Evolutionary conservation across 1,284 basidiomycete species (phyloP), one percentile per base, ranked within the genome.

Genomic region (Moesziomyces sp.): DNA sequence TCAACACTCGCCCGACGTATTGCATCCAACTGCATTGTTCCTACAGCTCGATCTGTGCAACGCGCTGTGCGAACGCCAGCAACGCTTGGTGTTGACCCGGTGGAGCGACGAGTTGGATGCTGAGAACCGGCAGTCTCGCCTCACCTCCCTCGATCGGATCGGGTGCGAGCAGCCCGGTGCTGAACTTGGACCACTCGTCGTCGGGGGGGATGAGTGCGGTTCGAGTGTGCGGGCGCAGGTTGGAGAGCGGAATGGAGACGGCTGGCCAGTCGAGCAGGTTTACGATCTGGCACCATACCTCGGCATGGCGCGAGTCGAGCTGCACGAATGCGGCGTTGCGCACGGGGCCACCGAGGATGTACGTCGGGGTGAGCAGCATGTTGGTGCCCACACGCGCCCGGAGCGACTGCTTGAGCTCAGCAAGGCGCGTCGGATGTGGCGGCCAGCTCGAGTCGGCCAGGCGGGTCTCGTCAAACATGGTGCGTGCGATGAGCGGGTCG

Each of bases 211-310:
- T 43, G 23, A 54, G 38, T 26, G 46, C 21, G 2, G 43, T 18
- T 6, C 56, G 19, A 5, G 34, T n/a, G 0, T 21, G 14, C 0
- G 21, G 3, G 3, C 35, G 23, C 1, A 68, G 28, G 11, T 43
- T 18, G 0, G 30, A 5, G n/a, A 69, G 46, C 16, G 66, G 58
- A 19, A 74, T 35, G 3, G 61, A 56, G 30, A 74, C 44, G 19
- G 58, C 35, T 2, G 71, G 71, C 61, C 60, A 69, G 46, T 74
- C 71, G 44, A 74, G 50, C 10, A 74, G 52, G 35, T 69, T 74
- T 35, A 74, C 51, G 19, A 69, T 43, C 40, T 69, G 54, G 40
- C 71, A 74, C 71, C 71, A 74, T 28, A 59, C 35, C 18, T 74
- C 71, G 43, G 51, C 57, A 2, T 40, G 26, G 3, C 58, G 60